phyloP scores from a whole-genome alignment of 108 stramenopile genomes.

The Cyclotella atomus region DNA sequence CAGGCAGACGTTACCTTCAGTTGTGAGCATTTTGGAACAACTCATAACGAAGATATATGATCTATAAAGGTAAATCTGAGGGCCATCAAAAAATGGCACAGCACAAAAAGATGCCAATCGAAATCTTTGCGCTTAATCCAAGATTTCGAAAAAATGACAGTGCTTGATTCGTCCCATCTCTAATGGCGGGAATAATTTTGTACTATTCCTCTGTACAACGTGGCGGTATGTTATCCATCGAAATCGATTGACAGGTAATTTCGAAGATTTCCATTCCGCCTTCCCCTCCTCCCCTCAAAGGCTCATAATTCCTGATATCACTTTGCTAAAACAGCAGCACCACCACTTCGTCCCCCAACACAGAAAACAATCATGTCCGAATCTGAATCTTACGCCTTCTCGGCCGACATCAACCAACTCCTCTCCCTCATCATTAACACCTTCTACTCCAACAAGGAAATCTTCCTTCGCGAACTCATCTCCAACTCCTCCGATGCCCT shows the following conservation, averaged over 20 bases:
- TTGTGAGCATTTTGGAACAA: too few relatives aligned
- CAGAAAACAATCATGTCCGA: conserved; percentile 53
- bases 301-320: too few relatives aligned
- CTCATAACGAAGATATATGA: too few relatives aligned
- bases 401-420: conserved; percentile 99
- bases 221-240: neutral
- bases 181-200: neutral
- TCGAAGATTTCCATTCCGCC: neutral
- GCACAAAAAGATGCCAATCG: too few relatives aligned
- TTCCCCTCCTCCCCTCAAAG: neutral
- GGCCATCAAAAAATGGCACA: too few relatives aligned
- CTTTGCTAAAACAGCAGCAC: neutral
- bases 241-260: neutral
- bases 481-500: conserved; percentile 97
- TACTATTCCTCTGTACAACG: neutral
- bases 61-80: too few relatives aligned
- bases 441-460: conserved; percentile 99
- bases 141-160: too few relatives aligned
- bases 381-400: conserved; percentile 99
- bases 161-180: too few relatives aligned
- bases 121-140: too few relatives aligned
- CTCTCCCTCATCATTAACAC: conserved; percentile 99
- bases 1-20: neutral
- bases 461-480: conserved; percentile 99
- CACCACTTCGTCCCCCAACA: neutral